phyloP scores from a whole-genome alignment of 768 basidiomycete species.

The Lactifluus echinatus region DNA sequence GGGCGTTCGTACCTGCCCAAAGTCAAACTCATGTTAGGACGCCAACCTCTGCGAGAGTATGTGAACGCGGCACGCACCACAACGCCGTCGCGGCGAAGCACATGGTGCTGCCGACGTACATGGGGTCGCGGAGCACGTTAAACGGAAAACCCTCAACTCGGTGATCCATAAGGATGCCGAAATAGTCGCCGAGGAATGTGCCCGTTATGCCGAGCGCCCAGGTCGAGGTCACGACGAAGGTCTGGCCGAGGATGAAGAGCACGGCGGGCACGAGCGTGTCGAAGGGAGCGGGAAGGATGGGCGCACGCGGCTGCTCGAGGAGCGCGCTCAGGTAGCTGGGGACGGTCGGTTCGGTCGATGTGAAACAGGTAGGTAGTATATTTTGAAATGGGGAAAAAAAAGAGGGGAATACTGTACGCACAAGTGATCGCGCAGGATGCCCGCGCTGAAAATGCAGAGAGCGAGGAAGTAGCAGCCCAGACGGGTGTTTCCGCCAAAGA shows the following conservation, averaged over 20 bases:
- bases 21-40: neutral
- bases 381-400: neutral
- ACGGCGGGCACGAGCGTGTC: constrained; percentile 49
- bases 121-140: constrained; percentile 85
- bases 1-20: constrained; percentile 70
- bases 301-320: constrained; percentile 58
- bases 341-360: neutral
- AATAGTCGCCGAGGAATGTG: constrained; percentile 82
- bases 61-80: constrained; percentile 46
- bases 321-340: constrained; percentile 69
- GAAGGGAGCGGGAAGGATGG: constrained; percentile 58
- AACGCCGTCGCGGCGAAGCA: constrained; percentile 81
- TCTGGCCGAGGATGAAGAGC: constrained; percentile 66
- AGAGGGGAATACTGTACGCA: constrained; percentile 32
- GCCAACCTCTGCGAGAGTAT: neutral
- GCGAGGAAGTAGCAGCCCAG: constrained; percentile 86
- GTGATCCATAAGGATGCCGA: constrained; percentile 79
- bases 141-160: constrained; percentile 96
- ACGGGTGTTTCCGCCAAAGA: constrained; percentile 66
- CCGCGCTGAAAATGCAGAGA: constrained; percentile 72
- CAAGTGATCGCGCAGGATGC: constrained; percentile 80
- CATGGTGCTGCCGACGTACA: constrained; percentile 95
- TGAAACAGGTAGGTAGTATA: neutral
- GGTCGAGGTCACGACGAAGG: constrained; percentile 82
- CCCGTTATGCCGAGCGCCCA: constrained; percentile 90